phyloP scores from a whole-genome alignment of 2,329 filamentous ascomycete genomes.

The Didymella pinodella region DNA sequence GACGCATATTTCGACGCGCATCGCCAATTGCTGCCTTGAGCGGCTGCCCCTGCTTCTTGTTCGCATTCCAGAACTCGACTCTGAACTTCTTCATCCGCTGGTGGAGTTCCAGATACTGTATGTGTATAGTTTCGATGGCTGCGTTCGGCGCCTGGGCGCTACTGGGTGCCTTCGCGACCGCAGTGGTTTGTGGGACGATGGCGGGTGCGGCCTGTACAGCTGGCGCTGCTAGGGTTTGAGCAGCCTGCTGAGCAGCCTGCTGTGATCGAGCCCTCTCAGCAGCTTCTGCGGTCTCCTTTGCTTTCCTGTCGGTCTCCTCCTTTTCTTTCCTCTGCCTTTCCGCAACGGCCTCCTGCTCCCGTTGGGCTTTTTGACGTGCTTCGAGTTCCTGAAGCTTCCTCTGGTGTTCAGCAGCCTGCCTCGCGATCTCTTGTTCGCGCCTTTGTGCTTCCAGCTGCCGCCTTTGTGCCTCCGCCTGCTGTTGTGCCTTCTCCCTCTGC shows the following conservation, averaged over 20 bases:
- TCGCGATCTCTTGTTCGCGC: conserved; percentile 43
- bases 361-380: conserved; percentile 42
- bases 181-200: conserved; percentile 10
- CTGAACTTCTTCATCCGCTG: conserved; percentile 50
- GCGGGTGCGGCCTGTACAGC: conserved; percentile 18
- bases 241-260: conserved; percentile 23
- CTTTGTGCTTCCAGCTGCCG: conserved; percentile 46
- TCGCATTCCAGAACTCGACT: conserved; percentile 37
- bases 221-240: conserved; percentile 19
- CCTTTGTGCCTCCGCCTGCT: conserved; percentile 48
- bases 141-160: conserved; percentile 26
- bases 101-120: conserved; percentile 48
- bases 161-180: conserved; percentile 10
- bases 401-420: conserved; percentile 39
- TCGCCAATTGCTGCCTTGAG: conserved; percentile 44
- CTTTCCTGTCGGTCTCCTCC: conserved; percentile 42
- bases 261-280: conserved; percentile 35
- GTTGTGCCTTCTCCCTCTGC: conserved; percentile 55
- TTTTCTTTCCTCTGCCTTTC: conserved; percentile 40
- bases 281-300: conserved; percentile 39
- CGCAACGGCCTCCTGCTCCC: conserved; percentile 41
- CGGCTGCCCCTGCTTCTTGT: conserved; percentile 34
- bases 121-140: conserved; percentile 43
- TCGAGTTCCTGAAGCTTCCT: conserved; percentile 42
- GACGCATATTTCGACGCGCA: conserved; percentile 43